Conservation (phyloP, 768 basidiomycete genomes). For the Lactarius indigo region DNA sequence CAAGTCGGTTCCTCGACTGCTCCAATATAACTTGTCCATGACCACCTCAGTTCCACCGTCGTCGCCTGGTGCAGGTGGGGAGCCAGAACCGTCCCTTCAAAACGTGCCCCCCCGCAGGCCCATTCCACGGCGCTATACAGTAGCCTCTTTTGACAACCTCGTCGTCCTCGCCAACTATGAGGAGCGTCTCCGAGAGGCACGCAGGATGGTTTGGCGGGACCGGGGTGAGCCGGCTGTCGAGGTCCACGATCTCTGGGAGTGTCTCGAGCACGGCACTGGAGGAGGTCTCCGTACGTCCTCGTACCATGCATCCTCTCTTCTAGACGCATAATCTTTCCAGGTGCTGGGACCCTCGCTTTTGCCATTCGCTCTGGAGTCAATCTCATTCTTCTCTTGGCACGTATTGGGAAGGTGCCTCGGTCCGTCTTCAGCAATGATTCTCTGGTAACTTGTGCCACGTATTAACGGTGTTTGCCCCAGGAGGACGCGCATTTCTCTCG, state of each 20-base stretch:
- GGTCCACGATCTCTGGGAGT: constrained; percentile 57
- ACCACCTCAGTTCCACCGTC: neutral
- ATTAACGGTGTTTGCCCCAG: constrained; percentile 36
- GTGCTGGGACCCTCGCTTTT: constrained; percentile 78
- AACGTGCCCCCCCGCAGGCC: constrained; percentile 36
- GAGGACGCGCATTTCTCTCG: constrained; percentile 57
- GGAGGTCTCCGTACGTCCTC: constrained; percentile 66
- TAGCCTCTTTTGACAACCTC: constrained; percentile 73
- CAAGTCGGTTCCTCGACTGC: neutral
- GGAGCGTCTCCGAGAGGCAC: constrained; percentile 65
- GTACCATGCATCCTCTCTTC: neutral
- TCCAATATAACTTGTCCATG: neutral
- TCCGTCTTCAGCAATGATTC: neutral
- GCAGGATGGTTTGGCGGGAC: constrained; percentile 81
- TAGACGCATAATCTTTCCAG: constrained; percentile 37
- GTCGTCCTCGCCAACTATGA: constrained; percentile 85
- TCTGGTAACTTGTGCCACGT: neutral
- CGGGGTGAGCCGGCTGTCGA: constrained; percentile 75
- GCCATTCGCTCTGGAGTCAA: constrained; percentile 82
- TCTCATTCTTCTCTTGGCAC: constrained; percentile 68
- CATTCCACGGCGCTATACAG: constrained; percentile 54
- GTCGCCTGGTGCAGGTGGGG: neutral
- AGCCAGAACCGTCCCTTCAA: neutral
- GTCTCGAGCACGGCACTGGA: constrained; percentile 62
- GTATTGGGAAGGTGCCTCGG: constrained; percentile 44